Conservation (phyloP, 164 flowering plant species). For the Amborella trichopoda region DNA sequence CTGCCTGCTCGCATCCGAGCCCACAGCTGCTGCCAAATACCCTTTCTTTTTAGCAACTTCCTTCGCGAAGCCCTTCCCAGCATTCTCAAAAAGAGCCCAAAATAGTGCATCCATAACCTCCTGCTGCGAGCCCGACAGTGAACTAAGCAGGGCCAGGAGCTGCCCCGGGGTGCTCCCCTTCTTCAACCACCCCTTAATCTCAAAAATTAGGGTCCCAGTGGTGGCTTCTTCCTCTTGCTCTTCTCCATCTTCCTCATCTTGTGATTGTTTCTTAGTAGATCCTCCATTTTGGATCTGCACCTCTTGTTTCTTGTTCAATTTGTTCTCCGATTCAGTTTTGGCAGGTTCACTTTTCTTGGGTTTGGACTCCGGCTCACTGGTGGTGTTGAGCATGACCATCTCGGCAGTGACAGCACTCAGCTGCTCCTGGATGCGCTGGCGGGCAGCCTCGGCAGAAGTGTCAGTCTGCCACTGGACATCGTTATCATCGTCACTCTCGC, state of each 20-base stretch:
- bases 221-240: background rate
- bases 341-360: conserved; percentile 6
- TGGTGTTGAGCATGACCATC: conserved; percentile 40
- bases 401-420: conserved; percentile 44
- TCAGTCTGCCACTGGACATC: conserved; percentile 52
- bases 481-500: conserved; percentile 27
- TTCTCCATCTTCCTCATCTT: conserved; percentile 8
- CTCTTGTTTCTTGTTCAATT: conserved; percentile 6
- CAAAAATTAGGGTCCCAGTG: conserved; percentile 16
- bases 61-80: conserved; percentile 35
- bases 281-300: background rate
- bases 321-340: background rate
- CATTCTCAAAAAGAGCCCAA: conserved; percentile 30
- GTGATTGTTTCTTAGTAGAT: conserved; percentile 7
- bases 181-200: conserved; percentile 19
- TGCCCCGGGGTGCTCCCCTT: conserved; percentile 21
- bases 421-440: conserved; percentile 39
- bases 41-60: conserved; percentile 38
- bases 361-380: conserved; percentile 15
- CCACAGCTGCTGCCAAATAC: conserved; percentile 27
- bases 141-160: conserved; percentile 14
- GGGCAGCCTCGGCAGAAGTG: conserved; percentile 44
- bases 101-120: conserved; percentile 23
- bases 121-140: conserved; percentile 22
- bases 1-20: conserved; percentile 36